These are phyloP conservation scores for Trypanosoma conorhini DNA, from an alignment of 208 protist species.

Conservation along the genomic window DNA sequence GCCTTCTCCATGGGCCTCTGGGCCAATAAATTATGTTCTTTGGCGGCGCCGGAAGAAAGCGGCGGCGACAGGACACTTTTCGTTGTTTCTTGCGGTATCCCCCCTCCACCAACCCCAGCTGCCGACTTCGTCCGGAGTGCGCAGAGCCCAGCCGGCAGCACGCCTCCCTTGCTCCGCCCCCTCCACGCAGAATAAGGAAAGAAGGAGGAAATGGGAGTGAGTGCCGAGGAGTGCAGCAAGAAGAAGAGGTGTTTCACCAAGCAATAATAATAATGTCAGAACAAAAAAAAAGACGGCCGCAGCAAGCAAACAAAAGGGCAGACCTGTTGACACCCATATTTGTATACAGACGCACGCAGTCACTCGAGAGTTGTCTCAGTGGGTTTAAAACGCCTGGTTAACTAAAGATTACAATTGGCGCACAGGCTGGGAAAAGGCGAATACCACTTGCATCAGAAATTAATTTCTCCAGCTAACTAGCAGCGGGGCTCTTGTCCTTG, in stretches of 20 bases:
- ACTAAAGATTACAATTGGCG: no score
- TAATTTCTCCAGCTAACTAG: background rate
- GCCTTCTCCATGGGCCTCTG: background rate
- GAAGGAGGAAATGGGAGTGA: no score
- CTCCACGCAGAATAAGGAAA: no score
- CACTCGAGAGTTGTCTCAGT: background rate
- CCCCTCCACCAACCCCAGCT: no score
- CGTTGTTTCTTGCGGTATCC: no score
- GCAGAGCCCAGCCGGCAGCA: no score
- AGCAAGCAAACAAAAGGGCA: background rate
- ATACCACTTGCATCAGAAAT: background rate
- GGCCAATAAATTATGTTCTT: background rate
- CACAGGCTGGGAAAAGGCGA: no score
- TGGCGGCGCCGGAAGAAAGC: background rate
- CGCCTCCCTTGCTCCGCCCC: no score
- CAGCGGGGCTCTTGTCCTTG: conserved; percentile 35
- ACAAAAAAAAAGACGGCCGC: background rate
- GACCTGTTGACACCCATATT: background rate
- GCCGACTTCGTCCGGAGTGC: no score
- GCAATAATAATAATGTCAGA: conserved; percentile 7
- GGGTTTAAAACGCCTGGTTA: background rate
- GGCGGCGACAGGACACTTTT: no score
- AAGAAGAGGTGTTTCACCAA: background rate
- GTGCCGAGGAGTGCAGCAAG: no score
- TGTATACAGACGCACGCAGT: background rate